phyloP scores from a whole-genome alignment of 1,139 yeast genomes.

The Suhomyces bolitotheri region DNA sequence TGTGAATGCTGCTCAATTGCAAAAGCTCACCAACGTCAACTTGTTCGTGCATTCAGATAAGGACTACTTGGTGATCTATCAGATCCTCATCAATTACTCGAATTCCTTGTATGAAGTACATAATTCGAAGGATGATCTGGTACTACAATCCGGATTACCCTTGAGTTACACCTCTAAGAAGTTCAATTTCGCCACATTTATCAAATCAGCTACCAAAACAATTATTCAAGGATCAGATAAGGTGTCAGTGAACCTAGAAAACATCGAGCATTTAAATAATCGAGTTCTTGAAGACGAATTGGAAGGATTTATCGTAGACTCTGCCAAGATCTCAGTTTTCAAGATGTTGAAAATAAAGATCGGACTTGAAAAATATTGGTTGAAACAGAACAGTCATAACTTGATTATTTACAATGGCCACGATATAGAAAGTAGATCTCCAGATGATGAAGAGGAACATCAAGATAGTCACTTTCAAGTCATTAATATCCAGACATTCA shows the following conservation, averaged over 20 bases:
- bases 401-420: conserved; percentile 33
- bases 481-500: conserved; percentile 35
- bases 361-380: conserved; percentile 37
- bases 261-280: conserved; percentile 40
- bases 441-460: conserved; percentile 7
- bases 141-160: conserved; percentile 39
- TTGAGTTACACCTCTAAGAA: conserved; percentile 28
- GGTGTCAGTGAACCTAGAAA: conserved; percentile 30
- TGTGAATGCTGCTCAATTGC: conserved; percentile 29
- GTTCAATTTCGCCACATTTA: conserved; percentile 30
- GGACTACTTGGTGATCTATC: conserved; percentile 38
- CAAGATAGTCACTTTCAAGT: conserved; percentile 28
- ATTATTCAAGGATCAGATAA: conserved; percentile 31
- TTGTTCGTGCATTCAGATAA: conserved; percentile 37
- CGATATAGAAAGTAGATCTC: conserved; percentile 2
- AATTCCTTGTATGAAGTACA: conserved; percentile 35
- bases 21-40: conserved; percentile 29
- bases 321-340: conserved; percentile 31
- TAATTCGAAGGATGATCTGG: conserved; percentile 25
- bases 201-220: conserved; percentile 40
- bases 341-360: conserved; percentile 40
- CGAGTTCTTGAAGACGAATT: conserved; percentile 33
- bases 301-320: conserved; percentile 28
- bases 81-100: conserved; percentile 31
- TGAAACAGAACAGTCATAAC: conserved; percentile 42